Evolutionary conservation across 2,329 filamentous ascomycete genomes (phyloP).

Genomic region (Bipolaris sorokiniana): DNA sequence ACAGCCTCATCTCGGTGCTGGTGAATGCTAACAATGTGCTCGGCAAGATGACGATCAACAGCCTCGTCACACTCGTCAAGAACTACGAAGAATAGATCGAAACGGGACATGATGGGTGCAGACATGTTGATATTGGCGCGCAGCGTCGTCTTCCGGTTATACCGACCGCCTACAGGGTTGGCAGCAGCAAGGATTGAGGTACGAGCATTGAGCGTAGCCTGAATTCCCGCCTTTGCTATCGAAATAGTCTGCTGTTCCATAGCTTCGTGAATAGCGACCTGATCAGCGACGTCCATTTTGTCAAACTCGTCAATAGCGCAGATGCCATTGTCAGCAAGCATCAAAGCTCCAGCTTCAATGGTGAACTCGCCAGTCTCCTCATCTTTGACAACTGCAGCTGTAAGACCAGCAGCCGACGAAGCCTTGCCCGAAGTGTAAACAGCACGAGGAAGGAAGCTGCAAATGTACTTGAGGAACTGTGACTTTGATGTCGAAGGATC

Average conservation of each 20-base stretch:
- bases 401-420: conserved; percentile 95
- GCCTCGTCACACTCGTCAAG: conserved; percentile 95
- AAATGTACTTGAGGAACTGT: conserved; percentile 97
- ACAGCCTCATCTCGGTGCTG: conserved; percentile 91
- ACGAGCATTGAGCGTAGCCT: conserved; percentile 93
- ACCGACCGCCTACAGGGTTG: conserved; percentile 94
- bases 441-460: conserved; percentile 92
- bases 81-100: conserved; percentile 98
- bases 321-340: conserved; percentile 95
- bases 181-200: conserved; percentile 95
- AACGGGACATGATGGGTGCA: conserved; percentile 98
- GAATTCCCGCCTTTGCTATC: conserved; percentile 97
- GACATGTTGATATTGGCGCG: conserved; percentile 98
- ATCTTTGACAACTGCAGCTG: conserved; percentile 95
- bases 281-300: conserved; percentile 98
- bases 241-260: conserved; percentile 99
- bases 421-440: conserved; percentile 98
- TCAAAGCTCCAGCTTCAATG: conserved; percentile 95
- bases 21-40: conserved; percentile 94
- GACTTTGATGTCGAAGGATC: conserved; percentile 97
- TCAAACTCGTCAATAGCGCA: conserved; percentile 99
- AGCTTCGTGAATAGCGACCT: conserved; percentile 98
- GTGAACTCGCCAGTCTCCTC: conserved; percentile 99
- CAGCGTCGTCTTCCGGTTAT: conserved; percentile 94
- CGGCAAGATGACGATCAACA: conserved; percentile 86